These are phyloP conservation scores for Neopestalotiopsis sp. DNA, from an alignment of 2,329 filamentous ascomycete species.

Conservation along the genomic window DNA sequence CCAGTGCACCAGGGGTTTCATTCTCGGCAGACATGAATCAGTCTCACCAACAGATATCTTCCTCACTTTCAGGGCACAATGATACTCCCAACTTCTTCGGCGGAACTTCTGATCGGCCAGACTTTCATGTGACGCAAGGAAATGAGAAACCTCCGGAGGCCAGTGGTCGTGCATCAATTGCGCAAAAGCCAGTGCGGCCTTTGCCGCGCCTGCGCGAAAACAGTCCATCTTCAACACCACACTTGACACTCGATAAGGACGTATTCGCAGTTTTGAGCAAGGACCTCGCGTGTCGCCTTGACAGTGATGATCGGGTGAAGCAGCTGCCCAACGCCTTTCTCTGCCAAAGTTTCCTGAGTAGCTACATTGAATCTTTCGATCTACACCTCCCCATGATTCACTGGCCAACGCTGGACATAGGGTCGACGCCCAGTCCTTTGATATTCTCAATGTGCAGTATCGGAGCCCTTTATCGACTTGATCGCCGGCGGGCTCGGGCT, in stretches of 20 bases:
- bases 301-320: neutral
- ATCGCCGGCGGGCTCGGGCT: neutral
- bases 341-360: neutral
- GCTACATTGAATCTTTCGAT: neutral
- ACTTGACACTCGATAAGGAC: neutral
- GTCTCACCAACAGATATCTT: neutral
- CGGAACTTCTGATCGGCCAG: neutral
- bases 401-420: neutral
- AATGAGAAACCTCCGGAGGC: neutral
- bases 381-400: constrained; percentile 4
- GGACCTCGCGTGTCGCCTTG: neutral
- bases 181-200: neutral
- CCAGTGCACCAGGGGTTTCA: neutral
- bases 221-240: neutral
- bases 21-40: neutral
- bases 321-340: neutral
- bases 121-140: neutral
- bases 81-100: neutral
- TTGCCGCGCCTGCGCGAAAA: neutral
- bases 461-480: constrained; percentile 8
- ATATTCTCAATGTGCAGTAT: constrained; percentile 10
- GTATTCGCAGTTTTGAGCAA: neutral
- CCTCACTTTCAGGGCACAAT: neutral
- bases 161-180: neutral
- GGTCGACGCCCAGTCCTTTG: constrained; percentile 4